These are phyloP conservation scores for Colletotrichum sp. DNA, from an alignment of 2,329 filamentous ascomycete species.

Conservation along the genomic window DNA sequence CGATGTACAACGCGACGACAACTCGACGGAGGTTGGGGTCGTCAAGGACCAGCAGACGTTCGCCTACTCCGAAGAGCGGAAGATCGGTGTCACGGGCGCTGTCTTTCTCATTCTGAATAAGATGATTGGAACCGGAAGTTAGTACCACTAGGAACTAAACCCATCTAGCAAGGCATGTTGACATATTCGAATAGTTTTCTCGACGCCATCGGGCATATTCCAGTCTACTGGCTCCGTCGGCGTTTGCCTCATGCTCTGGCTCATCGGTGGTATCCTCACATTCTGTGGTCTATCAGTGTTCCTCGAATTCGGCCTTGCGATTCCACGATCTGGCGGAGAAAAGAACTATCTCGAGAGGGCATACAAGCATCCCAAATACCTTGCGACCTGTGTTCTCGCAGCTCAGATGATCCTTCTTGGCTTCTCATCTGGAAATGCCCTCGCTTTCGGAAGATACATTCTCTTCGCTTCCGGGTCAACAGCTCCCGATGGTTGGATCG, in stretches of 20 bases:
- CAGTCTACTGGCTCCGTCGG: constrained; percentile 57
- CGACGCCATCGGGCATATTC: constrained; percentile 58
- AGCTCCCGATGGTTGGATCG: constrained; percentile 56
- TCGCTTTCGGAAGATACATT: constrained; percentile 64
- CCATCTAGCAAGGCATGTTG: neutral
- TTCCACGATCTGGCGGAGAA: constrained; percentile 66
- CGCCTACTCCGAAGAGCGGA: constrained; percentile 44
- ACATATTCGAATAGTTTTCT: constrained; percentile 47
- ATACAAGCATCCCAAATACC: constrained; percentile 61
- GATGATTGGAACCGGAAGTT: constrained; percentile 64
- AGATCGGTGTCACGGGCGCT: constrained; percentile 57
- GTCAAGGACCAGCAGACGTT: constrained; percentile 33
- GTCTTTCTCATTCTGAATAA: constrained; percentile 62
- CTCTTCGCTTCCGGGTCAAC: constrained; percentile 57
- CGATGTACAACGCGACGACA: neutral
- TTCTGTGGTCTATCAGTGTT: constrained; percentile 66
- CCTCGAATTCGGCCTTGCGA: constrained; percentile 67
- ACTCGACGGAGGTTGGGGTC: neutral
- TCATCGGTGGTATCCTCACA: constrained; percentile 51
- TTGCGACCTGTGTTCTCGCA: constrained; percentile 64
- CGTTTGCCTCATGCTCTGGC: constrained; percentile 39
- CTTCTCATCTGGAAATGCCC: constrained; percentile 63
- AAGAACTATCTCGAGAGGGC: constrained; percentile 72
- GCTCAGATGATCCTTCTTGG: constrained; percentile 67
- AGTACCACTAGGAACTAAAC: neutral